Evolutionary conservation across 78 protist genomes (phyloP).

Genomic region (Guillardia theta): DNA sequence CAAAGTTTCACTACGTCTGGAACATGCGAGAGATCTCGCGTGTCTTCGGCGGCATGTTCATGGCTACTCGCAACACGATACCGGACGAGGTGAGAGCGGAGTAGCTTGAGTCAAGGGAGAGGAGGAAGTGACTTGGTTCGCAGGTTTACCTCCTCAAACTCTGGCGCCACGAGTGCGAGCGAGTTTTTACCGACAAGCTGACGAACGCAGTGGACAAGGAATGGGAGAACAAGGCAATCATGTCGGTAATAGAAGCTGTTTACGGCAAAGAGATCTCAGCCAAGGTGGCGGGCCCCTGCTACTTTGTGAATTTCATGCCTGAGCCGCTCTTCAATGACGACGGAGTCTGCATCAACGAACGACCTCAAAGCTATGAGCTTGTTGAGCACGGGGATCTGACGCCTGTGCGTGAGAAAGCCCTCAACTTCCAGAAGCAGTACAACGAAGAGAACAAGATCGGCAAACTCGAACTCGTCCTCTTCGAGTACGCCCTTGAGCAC

Average conservation of each 20-base stretch:
- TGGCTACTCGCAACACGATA: constrained; percentile 37
- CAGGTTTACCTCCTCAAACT: constrained; percentile 42
- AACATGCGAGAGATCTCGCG: constrained; percentile 90
- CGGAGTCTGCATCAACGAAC: constrained; percentile 54
- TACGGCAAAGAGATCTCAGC: not conserved
- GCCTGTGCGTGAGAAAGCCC: constrained; percentile 20
- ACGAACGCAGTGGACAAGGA: not conserved
- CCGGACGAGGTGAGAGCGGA: not conserved
- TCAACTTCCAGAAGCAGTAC: constrained; percentile 41
- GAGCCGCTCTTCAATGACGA: constrained; percentile 59
- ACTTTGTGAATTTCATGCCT: constrained; percentile 78
- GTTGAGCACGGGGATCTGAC: not conserved
- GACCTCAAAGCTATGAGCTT: constrained; percentile 50
- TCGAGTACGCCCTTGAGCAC: constrained; percentile 80
- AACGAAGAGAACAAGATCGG: constrained; percentile 67
- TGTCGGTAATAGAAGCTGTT: not conserved
- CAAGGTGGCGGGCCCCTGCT: not conserved
- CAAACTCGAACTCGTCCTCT: constrained; percentile 77
- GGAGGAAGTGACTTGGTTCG: too few species aligned
- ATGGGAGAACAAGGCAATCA: not conserved
- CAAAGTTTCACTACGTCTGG: constrained; percentile 89
- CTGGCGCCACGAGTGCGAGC: constrained; percentile 84
- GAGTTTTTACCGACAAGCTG: constrained; percentile 84
- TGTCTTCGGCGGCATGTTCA: constrained; percentile 70
- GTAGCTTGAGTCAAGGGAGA: too few species aligned